These are phyloP conservation scores for Parietaria judaica DNA, from an alignment of 306 rosid species.

Conservation along the genomic window DNA sequence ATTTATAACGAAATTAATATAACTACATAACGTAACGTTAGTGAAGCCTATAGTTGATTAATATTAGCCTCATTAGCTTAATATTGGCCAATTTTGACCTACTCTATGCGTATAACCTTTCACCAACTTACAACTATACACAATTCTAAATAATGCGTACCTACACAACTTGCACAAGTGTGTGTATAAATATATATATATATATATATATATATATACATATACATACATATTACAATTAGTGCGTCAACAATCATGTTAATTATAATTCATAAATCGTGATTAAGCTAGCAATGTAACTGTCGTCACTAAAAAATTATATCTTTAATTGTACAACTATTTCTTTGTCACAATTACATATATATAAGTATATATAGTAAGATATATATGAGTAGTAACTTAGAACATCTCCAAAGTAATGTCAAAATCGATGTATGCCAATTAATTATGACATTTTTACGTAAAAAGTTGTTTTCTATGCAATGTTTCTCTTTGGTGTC, in stretches of 20 bases:
- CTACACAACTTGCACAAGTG: neutral
- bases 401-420: no score
- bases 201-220: neutral
- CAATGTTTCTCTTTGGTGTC: no score
- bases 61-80: neutral
- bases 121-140: no score
- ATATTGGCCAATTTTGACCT: neutral
- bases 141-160: neutral
- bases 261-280: no score
- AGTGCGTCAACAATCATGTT: neutral
- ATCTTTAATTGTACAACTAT: neutral
- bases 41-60: neutral
- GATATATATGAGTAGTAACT: no score
- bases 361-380: no score
- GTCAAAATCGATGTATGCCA: no score
- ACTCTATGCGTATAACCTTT: neutral
- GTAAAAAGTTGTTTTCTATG: no score
- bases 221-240: neutral
- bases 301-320: no score
- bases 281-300: no score
- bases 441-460: no score
- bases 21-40: slow-evolving; percentile 1
- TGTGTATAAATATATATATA: neutral
- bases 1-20: slow-evolving; percentile 4
- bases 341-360: neutral